phyloP scores from a whole-genome alignment of 805 yeast genomes.

The Cyberlindnera maclurae region DNA sequence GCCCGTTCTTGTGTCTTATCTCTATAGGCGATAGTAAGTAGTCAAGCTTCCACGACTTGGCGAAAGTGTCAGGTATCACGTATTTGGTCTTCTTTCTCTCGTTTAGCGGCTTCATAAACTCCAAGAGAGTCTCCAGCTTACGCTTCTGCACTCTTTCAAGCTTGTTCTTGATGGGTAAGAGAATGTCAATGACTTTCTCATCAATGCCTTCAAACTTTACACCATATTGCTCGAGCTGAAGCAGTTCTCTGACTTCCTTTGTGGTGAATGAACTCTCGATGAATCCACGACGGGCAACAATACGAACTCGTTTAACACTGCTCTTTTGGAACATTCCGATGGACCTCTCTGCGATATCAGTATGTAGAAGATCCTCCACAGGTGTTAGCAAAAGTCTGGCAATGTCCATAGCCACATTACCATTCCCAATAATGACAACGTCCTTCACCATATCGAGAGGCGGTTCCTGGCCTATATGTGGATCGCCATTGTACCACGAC shows the following conservation, averaged over 20 bases:
- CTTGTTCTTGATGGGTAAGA: conserved; percentile 57
- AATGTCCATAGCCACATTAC: conserved; percentile 91
- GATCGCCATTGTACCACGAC: conserved; percentile 94
- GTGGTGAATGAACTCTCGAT: conserved; percentile 85
- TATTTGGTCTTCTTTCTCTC: conserved; percentile 20
- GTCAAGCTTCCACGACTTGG: conserved; percentile 52
- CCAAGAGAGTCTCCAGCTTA: conserved; percentile 53
- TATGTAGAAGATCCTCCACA: conserved; percentile 46
- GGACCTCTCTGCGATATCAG: conserved; percentile 70
- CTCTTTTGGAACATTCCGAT: conserved; percentile 43
- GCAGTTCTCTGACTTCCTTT: conserved; percentile 81
- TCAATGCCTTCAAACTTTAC: conserved; percentile 41
- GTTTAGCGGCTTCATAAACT: conserved; percentile 35
- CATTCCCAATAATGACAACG: conserved; percentile 89
- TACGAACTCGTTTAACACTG: conserved; percentile 53
- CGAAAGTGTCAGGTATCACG: conserved; percentile 8
- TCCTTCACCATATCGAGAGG: conserved; percentile 53
- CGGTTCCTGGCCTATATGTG: conserved; percentile 46
- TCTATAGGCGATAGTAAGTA: conserved; percentile 62
- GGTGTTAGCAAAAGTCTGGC: conserved; percentile 71
- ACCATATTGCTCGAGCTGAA: conserved; percentile 49
- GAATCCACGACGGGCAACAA: conserved; percentile 84
- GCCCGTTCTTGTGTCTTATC: conserved; percentile 28
- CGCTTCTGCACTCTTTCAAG: conserved; percentile 46
- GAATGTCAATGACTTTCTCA: conserved; percentile 27